A percentile compares a stretch with the other conserved stretches of the same genome.
phyloP scores from a whole-genome alignment of 257 asterid species.

The Solanum commersonii region DNA sequence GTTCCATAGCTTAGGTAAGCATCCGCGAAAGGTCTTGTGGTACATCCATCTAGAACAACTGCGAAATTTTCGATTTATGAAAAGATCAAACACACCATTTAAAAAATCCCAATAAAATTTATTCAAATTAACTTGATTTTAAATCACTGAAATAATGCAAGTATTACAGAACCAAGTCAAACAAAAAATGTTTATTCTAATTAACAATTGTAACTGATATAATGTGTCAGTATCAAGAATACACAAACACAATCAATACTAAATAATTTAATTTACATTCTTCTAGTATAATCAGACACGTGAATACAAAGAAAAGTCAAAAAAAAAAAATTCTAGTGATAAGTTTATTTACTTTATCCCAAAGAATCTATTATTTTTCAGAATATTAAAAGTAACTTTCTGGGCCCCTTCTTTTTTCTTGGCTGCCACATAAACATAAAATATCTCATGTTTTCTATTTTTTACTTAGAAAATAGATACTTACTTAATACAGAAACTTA shows the following conservation, averaged over 20 bases:
- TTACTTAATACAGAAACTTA: background rate
- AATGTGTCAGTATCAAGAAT: background rate
- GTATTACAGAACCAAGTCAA: no score
- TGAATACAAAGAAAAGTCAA: background rate
- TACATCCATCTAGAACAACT: no score
- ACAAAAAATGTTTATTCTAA: background rate
- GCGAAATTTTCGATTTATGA: no score
- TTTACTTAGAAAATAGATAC: background rate
- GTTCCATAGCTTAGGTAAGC: no score
- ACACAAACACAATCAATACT: background rate
- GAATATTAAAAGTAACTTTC: background rate
- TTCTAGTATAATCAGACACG: background rate
- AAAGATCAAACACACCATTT: no score
- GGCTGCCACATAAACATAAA: background rate
- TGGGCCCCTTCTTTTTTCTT: background rate
- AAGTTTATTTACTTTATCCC: background rate
- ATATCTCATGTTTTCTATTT: background rate
- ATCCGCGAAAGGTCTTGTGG: no score
- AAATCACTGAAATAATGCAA: background rate
- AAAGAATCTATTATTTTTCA: background rate
- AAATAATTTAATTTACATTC: background rate
- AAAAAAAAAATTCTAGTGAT: background rate
- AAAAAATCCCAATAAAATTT: background rate
- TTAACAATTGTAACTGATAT: background rate
- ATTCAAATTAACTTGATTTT: background rate